These are phyloP conservation scores for Hirsutella rhossiliensis DNA, from an alignment of 2,329 filamentous ascomycete genomes.

Conservation along the genomic window DNA sequence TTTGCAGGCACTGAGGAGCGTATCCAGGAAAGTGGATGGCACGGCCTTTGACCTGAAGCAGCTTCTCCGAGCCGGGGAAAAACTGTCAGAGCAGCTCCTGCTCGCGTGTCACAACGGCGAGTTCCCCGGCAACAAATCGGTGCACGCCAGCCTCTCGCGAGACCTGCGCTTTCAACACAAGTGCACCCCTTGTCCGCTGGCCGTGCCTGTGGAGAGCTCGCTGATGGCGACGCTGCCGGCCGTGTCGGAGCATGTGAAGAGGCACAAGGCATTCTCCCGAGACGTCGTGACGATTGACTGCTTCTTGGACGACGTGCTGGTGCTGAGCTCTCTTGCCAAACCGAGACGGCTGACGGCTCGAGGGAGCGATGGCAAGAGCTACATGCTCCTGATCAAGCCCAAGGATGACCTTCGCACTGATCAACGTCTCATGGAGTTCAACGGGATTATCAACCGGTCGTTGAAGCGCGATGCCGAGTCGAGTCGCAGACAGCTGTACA, in stretches of 20 bases:
- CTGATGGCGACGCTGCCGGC: conserved; percentile 73
- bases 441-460: conserved; percentile 92
- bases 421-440: conserved; percentile 98
- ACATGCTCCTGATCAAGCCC: conserved; percentile 90
- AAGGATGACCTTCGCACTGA: conserved; percentile 97
- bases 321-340: conserved; percentile 83
- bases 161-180: conserved; percentile 79
- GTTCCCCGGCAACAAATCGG: conserved; percentile 57
- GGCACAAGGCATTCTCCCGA: conserved; percentile 76
- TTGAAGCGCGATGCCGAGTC: conserved; percentile 86
- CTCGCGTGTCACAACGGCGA: conserved; percentile 65
- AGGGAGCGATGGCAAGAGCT: conserved; percentile 78
- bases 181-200: conserved; percentile 68
- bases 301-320: conserved; percentile 79
- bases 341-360: conserved; percentile 80
- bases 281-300: conserved; percentile 72
- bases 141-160: conserved; percentile 58
- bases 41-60: conserved; percentile 49
- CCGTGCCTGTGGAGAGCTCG: conserved; percentile 78
- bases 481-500: conserved; percentile 81
- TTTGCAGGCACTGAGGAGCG: conserved; percentile 33
- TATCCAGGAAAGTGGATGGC: conserved; percentile 38
- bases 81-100: conserved; percentile 71
- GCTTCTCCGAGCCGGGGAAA: conserved; percentile 69
- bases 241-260: conserved; percentile 56